Evolutionary conservation across 2,329 filamentous ascomycete species (phyloP).

Genomic region (Byssochlamys sp.): DNA sequence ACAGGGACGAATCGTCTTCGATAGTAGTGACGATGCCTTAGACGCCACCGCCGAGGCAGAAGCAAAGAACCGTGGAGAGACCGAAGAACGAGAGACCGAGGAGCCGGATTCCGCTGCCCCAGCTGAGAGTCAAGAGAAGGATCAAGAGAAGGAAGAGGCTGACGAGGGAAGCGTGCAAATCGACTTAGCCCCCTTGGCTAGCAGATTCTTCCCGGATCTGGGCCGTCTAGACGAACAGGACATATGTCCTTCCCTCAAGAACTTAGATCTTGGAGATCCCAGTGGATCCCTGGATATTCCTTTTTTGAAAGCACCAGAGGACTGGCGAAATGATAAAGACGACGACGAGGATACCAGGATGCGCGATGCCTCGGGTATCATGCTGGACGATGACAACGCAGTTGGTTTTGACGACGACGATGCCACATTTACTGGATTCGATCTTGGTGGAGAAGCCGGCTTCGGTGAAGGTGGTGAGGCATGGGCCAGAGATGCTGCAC

Average conservation of each 20-base stretch:
- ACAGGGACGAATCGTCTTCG: constrained; percentile 88
- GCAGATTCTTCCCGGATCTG: constrained; percentile 78
- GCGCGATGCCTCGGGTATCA: constrained; percentile 65
- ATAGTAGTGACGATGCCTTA: constrained; percentile 80
- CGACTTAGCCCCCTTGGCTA: constrained; percentile 63
- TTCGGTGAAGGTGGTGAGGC: constrained; percentile 94
- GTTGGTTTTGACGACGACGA: constrained; percentile 76
- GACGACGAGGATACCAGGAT: constrained; percentile 44
- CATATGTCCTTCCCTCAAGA: constrained; percentile 88
- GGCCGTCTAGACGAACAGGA: constrained; percentile 70
- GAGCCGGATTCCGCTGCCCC: constrained; percentile 24
- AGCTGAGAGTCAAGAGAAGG: constrained; percentile 20
- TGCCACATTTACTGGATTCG: constrained; percentile 58
- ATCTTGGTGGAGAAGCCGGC: constrained; percentile 56
- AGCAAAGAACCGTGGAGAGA: constrained; percentile 22
- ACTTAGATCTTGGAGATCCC: constrained; percentile 79
- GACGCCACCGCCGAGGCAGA: constrained; percentile 38
- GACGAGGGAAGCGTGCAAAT: constrained; percentile 57
- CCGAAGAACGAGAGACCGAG: constrained; percentile 35
- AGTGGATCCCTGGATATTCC: constrained; percentile 80
- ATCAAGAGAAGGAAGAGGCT: constrained; percentile 12
- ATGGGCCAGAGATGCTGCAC: constrained; percentile 82
- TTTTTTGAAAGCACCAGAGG: constrained; percentile 79
- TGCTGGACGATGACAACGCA: constrained; percentile 77
- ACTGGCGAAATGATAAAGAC: constrained; percentile 64